Conservation (phyloP, 2,329 filamentous ascomycete genomes). For the Botryosphaeria dothidea region DNA sequence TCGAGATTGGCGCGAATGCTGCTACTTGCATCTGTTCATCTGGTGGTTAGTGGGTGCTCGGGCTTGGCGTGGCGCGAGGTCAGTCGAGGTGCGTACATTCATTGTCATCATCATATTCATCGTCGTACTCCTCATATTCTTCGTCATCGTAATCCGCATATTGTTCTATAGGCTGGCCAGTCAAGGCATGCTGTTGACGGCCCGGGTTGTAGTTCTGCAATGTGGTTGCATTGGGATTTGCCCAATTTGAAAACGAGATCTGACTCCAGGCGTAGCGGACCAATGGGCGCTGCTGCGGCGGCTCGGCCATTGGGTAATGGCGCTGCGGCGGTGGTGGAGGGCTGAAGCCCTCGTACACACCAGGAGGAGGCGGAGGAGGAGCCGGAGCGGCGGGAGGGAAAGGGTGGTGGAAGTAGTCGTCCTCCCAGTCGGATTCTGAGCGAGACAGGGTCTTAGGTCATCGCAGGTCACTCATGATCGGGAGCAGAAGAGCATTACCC, state of each 20-base stretch:
- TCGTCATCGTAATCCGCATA: background rate
- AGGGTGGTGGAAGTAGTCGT: background rate
- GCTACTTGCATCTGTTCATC: constrained; percentile 15
- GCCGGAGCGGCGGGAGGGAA: background rate
- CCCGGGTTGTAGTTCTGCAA: background rate
- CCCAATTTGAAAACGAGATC: background rate
- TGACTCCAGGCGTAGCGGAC: background rate
- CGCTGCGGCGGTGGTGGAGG: background rate
- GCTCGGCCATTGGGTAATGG: background rate
- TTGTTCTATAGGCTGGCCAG: background rate
- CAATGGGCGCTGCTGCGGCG: background rate
- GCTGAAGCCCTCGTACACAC: background rate
- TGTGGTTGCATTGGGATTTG: background rate
- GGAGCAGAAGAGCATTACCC: background rate
- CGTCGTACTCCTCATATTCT: background rate
- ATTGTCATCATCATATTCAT: background rate
- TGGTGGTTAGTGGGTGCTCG: background rate
- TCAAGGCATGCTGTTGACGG: background rate
- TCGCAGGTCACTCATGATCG: background rate
- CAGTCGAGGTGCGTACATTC: constrained; percentile 3
- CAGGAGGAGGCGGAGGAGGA: background rate
- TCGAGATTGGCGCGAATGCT: constrained; percentile 1
- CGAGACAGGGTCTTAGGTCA: constrained; percentile 10
- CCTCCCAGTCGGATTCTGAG: background rate
- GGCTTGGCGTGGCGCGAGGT: background rate